Percentiles rank a stretch among this genome's conserved stretches.
These are phyloP conservation scores for Cytidiella melzeri DNA, from an alignment of 768 basidiomycete species.

Conservation along the genomic window DNA sequence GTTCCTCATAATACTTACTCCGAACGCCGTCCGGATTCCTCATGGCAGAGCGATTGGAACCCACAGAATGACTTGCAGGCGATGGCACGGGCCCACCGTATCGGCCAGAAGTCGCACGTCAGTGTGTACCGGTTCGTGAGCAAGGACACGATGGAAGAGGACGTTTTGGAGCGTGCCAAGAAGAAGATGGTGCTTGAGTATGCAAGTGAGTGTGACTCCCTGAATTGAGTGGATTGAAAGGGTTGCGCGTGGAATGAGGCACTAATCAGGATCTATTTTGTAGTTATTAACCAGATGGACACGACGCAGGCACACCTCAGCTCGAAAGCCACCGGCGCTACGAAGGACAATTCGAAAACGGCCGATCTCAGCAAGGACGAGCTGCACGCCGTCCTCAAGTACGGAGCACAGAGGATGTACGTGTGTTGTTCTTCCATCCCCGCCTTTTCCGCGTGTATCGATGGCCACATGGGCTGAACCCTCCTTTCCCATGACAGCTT, in stretches of 20 bases:
- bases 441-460: conserved; percentile 7
- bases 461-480: conserved; percentile 10
- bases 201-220: conserved; percentile 89
- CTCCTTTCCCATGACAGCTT: conserved; percentile 50
- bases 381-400: conserved; percentile 94
- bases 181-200: conserved; percentile 99
- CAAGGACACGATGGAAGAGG: conserved; percentile 99
- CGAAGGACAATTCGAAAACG: conserved; percentile 60
- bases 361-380: conserved; percentile 94
- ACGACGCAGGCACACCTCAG: conserved; percentile 95
- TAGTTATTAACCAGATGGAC: conserved; percentile 99
- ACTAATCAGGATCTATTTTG: conserved; percentile 4
- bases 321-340: conserved; percentile 53
- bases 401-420: conserved; percentile 96
- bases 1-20: background rate
- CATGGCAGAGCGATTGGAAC: conserved; percentile 87
- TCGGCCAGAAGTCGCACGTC: conserved; percentile 98
- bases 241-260: background rate
- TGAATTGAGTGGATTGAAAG: no score
- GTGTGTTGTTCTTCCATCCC: conserved; percentile 29
- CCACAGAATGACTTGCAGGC: conserved; percentile 98
- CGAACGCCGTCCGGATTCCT: background rate
- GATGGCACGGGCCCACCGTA: conserved; percentile 98
- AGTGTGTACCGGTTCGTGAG: conserved; percentile 98
- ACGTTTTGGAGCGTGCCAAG: conserved; percentile 95